Evolutionary conservation across 164 flowering plant species (phyloP).

Genomic region (Brasenia schreberi): DNA sequence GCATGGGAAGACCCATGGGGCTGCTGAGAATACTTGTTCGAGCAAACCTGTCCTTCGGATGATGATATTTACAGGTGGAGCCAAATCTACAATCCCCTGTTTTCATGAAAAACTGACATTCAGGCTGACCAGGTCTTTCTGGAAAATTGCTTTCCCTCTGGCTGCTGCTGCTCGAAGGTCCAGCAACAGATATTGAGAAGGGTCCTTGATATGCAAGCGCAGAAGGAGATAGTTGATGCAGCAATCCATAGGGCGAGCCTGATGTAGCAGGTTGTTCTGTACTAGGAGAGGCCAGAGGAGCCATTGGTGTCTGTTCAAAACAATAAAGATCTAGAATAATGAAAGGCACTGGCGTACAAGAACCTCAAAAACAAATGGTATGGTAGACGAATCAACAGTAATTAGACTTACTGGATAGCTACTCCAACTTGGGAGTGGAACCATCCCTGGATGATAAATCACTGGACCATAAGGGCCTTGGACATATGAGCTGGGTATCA

Average conservation of each 20-base stretch:
- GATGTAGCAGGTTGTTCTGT: conserved; percentile 43
- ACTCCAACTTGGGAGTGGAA: conserved; percentile 64
- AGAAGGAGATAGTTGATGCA: conserved; percentile 47
- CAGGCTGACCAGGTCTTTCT: conserved; percentile 87
- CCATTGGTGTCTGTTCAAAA: conserved; percentile 40
- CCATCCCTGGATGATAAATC: conserved; percentile 52
- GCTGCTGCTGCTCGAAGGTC: conserved; percentile 31
- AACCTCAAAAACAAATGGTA: not conserved
- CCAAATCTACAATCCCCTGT: conserved; percentile 97
- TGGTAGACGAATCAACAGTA: not conserved
- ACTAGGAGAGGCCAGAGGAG: conserved; percentile 43
- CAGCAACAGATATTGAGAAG: conserved; percentile 30
- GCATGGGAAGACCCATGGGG: conserved; percentile 76
- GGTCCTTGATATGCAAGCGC: conserved; percentile 55
- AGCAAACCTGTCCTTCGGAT: conserved; percentile 45
- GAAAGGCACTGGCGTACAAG: not conserved
- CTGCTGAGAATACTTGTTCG: conserved; percentile 30
- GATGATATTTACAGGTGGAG: conserved; percentile 85
- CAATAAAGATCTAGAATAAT: not conserved
- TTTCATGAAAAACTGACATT: conserved; percentile 77
- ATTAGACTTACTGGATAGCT: conserved; percentile 46
- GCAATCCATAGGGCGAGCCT: conserved; percentile 39
- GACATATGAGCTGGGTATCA: conserved; percentile 56
- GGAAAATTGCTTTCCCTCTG: conserved; percentile 66
- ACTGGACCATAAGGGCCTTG: conserved; percentile 70